Evolutionary conservation across 345 rosid genomes (phyloP), one percentile per base, ranked within the genome.

Genomic region (Litchi chinensis): DNA sequence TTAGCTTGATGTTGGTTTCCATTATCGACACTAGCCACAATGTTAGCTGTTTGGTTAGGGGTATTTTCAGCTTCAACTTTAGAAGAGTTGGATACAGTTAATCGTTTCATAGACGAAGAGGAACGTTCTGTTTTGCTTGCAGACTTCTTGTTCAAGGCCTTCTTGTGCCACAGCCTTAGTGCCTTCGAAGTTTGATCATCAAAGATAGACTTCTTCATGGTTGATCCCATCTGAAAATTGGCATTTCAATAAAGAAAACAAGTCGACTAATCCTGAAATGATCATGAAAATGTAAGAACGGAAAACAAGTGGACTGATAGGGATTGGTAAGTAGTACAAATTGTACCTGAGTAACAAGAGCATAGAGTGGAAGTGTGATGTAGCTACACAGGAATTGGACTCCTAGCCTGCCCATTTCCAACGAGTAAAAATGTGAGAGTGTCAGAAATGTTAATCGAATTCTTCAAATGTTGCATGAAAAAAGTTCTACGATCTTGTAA

Each of bases 291-390:
- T 32, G 37, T 32, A 32, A 32, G 37, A 32, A 32, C 4, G 37
- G 37, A 32, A 26, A 21, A 0, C 10, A 10, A 4, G 13, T 54
- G 13, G 59, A 54, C 26, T 15, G 1, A 24, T 32, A 26, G 13
- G 6, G 13, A 48, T 41, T 15, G 8, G 56, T 7, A 52, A 24
- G 63, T 5, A 67, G 67, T 44, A 54, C 18, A 16, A n/a, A 39
- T 6, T 37, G 24, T 75, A 91, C 99, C 97, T 94, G 99, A 77
- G 99, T 93, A 46, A 97, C 99, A 67, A 97, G 99, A 48, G 99
- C 98, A 75, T 97, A 97, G 41, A 96, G 91, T 54, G 98, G 99
- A 70, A 96, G 97, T 43, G 98, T 96, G 82, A 87, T 91, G 89
- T 94, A 96, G 76, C 97, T 94, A 85, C 98, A 93, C 22, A 94